Evolutionary conservation across 495 filamentous ascomycete species (phyloP).

Genomic region (Aspergillus panamensis): DNA sequence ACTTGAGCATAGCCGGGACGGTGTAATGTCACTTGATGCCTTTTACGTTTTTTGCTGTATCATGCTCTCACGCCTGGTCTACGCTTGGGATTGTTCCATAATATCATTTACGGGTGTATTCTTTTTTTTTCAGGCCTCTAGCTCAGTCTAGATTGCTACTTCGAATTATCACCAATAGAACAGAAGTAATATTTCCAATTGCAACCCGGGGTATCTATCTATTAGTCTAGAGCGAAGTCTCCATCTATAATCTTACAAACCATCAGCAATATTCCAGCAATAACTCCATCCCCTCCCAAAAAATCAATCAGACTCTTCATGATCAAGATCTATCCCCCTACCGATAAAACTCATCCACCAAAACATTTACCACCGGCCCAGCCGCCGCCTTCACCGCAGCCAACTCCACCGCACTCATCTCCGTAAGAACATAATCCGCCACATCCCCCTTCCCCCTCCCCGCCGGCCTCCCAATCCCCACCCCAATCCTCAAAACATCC

Average conservation of each 20-base stretch:
- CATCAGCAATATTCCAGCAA: no score
- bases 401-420: conserved; percentile 53
- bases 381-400: conserved; percentile 48
- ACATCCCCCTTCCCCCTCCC: conserved; percentile 56
- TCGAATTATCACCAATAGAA: neutral
- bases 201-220: conserved; percentile 19
- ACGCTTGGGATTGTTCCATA: neutral
- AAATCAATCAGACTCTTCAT: neutral
- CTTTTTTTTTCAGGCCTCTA: conserved; percentile 9
- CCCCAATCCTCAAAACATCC: conserved; percentile 53
- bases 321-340: conserved; percentile 15
- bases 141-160: conserved; percentile 8
- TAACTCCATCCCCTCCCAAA: neutral
- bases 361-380: conserved; percentile 44
- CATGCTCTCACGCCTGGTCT: neutral
- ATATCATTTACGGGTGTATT: conserved; percentile 5
- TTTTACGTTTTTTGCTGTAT: conserved; percentile 10
- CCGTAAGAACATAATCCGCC: conserved; percentile 62
- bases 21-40: conserved; percentile 38
- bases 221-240: neutral
- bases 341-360: conserved; percentile 46
- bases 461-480: conserved; percentile 70
- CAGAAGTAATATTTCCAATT: conserved; percentile 1
- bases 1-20: conserved; percentile 86
- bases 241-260: neutral